phyloP scores from a whole-genome alignment of 148 eudicot species.

The Arctostaphylos glauca region DNA sequence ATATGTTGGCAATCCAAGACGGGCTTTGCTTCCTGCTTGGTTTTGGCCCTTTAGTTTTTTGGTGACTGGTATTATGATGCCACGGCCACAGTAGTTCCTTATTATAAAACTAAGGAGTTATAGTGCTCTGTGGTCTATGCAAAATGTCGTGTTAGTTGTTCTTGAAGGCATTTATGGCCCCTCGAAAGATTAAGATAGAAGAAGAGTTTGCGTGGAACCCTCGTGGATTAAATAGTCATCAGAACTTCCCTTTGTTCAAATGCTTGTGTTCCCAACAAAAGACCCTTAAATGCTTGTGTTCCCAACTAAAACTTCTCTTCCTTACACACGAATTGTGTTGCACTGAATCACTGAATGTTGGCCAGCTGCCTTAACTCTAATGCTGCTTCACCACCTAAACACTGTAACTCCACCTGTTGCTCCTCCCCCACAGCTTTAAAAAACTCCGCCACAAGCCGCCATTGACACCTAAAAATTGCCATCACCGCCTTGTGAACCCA shows the following conservation, averaged over 20 bases:
- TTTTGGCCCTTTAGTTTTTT: not conserved
- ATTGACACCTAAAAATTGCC: too few relatives aligned
- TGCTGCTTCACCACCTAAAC: too few relatives aligned
- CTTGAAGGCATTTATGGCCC: not conserved
- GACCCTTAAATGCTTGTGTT: too few relatives aligned
- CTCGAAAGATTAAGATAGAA: not conserved
- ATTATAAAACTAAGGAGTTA: not conserved
- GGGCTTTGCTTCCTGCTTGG: not conserved
- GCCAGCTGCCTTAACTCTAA: too few relatives aligned
- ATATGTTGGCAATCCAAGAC: not conserved
- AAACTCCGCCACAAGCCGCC: too few relatives aligned
- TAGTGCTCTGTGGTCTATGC: not conserved
- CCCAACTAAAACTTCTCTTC: too few relatives aligned
- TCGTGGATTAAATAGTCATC: not conserved
- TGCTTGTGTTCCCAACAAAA: too few relatives aligned
- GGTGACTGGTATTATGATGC: not conserved
- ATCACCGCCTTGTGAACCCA: too few relatives aligned
- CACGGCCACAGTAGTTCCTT: not conserved
- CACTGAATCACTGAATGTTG: too few relatives aligned
- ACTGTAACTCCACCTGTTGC: too few relatives aligned
- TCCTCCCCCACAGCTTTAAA: too few relatives aligned
- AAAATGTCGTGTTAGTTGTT: slow-evolving; percentile 1
- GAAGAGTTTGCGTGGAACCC: not conserved
- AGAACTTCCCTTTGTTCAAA: not conserved
- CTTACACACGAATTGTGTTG: too few relatives aligned